Base-by-base conservation (phyloP, 805 yeast genomes). In the Kazachstania africana region DNA sequence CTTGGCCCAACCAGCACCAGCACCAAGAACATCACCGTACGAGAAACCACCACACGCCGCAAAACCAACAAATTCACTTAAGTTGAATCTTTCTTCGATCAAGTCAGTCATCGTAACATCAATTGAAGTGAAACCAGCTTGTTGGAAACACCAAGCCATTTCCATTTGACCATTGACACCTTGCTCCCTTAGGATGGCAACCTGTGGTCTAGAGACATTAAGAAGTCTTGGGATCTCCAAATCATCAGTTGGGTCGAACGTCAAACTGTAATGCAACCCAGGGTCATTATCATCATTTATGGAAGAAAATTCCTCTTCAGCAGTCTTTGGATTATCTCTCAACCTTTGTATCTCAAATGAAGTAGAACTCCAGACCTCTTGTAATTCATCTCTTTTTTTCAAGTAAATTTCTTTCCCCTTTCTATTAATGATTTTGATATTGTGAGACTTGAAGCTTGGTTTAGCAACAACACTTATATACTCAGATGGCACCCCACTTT, bases 11-110 rank as follows among this genome's bases (percentile, higher is more conserved):
- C 98, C 98, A 33, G 88, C 80, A 54, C 95, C 98, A 22, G 98
- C 98, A 45, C 98, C 98, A 37, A 91, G 66, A 29, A 91, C 98
- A 60, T 91, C 98, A 68, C 98, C 98, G 52, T 87, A 91, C 2
- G 96, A 84, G 67, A 91, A 91, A 12, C 98, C 98, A 60, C 98
- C 98, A 63, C 98, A 93, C 3, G 97, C 97, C 26, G 96, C 97
- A 29, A 91, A 47, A 39, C 98, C 98, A 30, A 78, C 83, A 58
- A 91, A 91, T 27, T 73, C 78, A 48, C 74, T 77, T 42, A 91
- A 66, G 13, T 75, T 56, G 22, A 79, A 79, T 46, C 65, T 68
- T 27, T 94, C 94, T 24, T 68, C 61, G 39, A 87, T 61, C 36
- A 91, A 70, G 55, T 91, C 98, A 14, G 93, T 73, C 98, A 91